Evolutionary conservation across 179 eudicot genomes (phyloP).

Genomic region (Gypsophila paniculata): DNA sequence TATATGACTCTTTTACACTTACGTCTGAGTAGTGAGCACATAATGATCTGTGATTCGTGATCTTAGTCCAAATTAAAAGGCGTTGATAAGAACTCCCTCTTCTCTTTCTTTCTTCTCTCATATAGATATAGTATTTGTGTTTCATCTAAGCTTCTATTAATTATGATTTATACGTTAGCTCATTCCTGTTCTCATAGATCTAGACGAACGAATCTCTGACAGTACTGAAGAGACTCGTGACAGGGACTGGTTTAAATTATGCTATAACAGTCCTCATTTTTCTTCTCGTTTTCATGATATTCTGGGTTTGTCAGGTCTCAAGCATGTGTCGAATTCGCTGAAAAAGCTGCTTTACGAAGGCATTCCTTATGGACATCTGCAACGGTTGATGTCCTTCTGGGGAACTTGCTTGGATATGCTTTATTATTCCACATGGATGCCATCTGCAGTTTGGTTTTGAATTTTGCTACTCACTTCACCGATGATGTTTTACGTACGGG

Average conservation of each 20-base stretch:
- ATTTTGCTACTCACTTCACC: slow-evolving; percentile 46
- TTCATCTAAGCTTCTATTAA: background rate
- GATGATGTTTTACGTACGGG: slow-evolving; percentile 74
- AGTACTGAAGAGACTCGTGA: slow-evolving; percentile 2
- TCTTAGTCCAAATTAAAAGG: too few relatives aligned
- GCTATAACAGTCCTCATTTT: background rate
- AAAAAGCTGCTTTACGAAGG: slow-evolving; percentile 63
- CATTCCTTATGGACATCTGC: slow-evolving; percentile 83
- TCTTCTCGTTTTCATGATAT: slow-evolving; percentile 9
- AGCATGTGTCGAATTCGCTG: slow-evolving; percentile 78
- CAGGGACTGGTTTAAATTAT: background rate
- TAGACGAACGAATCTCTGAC: background rate
- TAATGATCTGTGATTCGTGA: too few relatives aligned
- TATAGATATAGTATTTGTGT: background rate
- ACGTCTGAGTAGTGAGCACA: background rate
- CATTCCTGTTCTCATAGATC: background rate
- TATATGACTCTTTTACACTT: background rate
- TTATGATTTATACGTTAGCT: background rate
- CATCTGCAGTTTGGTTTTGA: slow-evolving; percentile 43
- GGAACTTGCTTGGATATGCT: slow-evolving; percentile 55
- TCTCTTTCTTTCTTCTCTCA: background rate
- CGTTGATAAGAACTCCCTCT: background rate
- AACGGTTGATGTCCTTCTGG: slow-evolving; percentile 62
- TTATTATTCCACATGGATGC: slow-evolving; percentile 48
- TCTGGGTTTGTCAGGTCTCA: slow-evolving; percentile 47